Evolutionary conservation across 176 grass and related monocot genomes (phyloP), one percentile per base, ranked within the genome.

Genomic region (Miscanthus lutarioriparius): DNA sequence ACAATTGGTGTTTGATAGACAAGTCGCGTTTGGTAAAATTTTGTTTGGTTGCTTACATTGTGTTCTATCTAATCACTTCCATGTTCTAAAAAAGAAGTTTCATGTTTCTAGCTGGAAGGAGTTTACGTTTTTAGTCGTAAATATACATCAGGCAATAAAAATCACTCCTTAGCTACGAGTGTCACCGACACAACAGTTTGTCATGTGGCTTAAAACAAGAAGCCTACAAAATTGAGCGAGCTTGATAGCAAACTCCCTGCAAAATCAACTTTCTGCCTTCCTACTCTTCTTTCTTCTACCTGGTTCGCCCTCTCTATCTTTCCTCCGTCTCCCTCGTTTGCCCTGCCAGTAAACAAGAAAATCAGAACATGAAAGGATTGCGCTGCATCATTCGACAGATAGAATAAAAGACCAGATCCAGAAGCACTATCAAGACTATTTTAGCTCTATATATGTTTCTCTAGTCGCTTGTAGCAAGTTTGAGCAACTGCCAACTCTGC

Each of bases 281-380:
- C 74, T 72, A 26, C 69, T 92, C 86, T 59, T 92, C 72, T 92
- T 94, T 75, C 70, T 63, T 81, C 80, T 77, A 56, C 81, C 87
- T 16, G 49, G 75, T n/a, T 90, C 87, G 17, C 82, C 85, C 0
- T 84, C 85, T 54, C 39, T 77, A 26, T 87, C 72, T 32, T 80
- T 92, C 26, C 83, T 88, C 26, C 88, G 64, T 79, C 80, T 88
- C 43, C 78, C 53, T 70, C 86, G 58, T 78, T 87, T 91, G 30
- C 90, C 82, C 91, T 95, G 72, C 25, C 80, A 87, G 45, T 30
- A 86, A 86, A 88, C 45, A 93, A 41, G 64, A 70, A 73, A 72
- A 88, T 80, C 25, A 80, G 61, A 74, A 59, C 39, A 64, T 3
- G 49, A 70, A 79, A 86, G 27, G 11, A 63, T 25, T 48, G 14